phyloP scores from a whole-genome alignment of 352 stramenopile genomes.

The Phytophthora chlamydospora region DNA sequence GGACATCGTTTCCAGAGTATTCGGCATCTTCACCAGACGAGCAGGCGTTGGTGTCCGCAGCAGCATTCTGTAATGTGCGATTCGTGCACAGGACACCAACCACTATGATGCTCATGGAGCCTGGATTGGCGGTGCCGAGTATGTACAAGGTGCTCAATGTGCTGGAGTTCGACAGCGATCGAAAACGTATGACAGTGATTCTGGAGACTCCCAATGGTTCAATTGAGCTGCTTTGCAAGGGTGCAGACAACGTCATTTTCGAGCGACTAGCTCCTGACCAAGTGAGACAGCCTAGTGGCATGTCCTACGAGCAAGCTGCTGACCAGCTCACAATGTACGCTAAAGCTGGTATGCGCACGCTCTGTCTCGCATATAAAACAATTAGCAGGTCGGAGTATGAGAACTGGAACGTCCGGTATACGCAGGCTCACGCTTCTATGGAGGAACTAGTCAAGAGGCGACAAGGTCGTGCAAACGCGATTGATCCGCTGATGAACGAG shows the following conservation, averaged over 20 bases:
- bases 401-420: slow-evolving; percentile 64
- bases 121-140: slow-evolving; percentile 34
- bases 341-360: slow-evolving; percentile 77
- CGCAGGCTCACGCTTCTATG: slow-evolving; percentile 61
- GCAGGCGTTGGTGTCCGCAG: slow-evolving; percentile 76
- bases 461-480: slow-evolving; percentile 66
- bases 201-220: slow-evolving; percentile 73
- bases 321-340: slow-evolving; percentile 72
- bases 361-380: slow-evolving; percentile 73
- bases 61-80: slow-evolving; percentile 77
- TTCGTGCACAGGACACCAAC: slow-evolving; percentile 78
- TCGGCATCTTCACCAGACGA: slow-evolving; percentile 86
- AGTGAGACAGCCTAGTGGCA: slow-evolving; percentile 19
- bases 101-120: slow-evolving; percentile 61
- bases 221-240: slow-evolving; percentile 79
- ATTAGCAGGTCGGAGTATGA: slow-evolving; percentile 59
- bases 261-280: slow-evolving; percentile 59
- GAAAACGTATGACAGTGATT: slow-evolving; percentile 98
- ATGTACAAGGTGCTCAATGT: slow-evolving; percentile 93
- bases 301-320: slow-evolving; percentile 31
- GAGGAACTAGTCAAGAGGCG: slow-evolving; percentile 78
- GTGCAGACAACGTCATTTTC: slow-evolving; percentile 84
- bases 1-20: slow-evolving; percentile 74
- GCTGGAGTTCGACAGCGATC: slow-evolving; percentile 97
- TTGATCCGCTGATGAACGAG: slow-evolving; percentile 81